A percentile compares a stretch with the other conserved stretches of the same genome.
These are phyloP conservation scores for Hortaea werneckii DNA, from an alignment of 2,329 filamentous ascomycete species.

Conservation along the genomic window DNA sequence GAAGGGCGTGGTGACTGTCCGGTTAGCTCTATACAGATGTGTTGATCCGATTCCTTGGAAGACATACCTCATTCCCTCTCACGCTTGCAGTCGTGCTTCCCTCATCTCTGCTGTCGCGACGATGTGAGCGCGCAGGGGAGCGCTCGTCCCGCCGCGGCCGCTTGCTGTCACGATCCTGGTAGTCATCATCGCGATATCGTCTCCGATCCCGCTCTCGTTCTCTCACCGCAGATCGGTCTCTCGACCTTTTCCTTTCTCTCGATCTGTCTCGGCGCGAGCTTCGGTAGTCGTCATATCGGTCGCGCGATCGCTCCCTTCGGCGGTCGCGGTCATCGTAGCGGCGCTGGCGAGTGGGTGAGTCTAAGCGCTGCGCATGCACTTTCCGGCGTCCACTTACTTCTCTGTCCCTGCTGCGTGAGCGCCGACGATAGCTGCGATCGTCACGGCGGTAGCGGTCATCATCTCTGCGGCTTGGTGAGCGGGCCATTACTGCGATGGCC, in stretches of 20 bases:
- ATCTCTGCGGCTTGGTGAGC: slow-evolving; percentile 14
- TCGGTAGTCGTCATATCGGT: slow-evolving; percentile 5
- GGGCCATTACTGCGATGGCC: slow-evolving; percentile 8
- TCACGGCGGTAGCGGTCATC: slow-evolving; percentile 7
- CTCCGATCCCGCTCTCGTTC: slow-evolving; percentile 9
- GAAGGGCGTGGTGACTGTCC: slow-evolving; percentile 12
- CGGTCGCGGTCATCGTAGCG: slow-evolving; percentile 8
- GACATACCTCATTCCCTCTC: slow-evolving; percentile 48
- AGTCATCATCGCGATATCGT: slow-evolving; percentile 10
- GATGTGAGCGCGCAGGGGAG: slow-evolving; percentile 12
- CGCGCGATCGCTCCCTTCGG: slow-evolving; percentile 7
- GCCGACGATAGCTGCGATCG: slow-evolving; percentile 4
- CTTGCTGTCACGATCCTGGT: slow-evolving; percentile 14
- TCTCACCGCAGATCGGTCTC: slow-evolving; percentile 14
- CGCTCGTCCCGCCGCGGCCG: slow-evolving; percentile 9
- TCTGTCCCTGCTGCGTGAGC: slow-evolving; percentile 4
- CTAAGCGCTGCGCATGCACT: neutral
- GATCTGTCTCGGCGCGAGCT: slow-evolving; percentile 5
- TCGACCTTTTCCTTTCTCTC: slow-evolving; percentile 10
- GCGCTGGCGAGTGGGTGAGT: slow-evolving; percentile 4
- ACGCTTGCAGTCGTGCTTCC: slow-evolving; percentile 42
- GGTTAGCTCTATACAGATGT: slow-evolving; percentile 6
- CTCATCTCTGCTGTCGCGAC: slow-evolving; percentile 50
- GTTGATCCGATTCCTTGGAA: neutral
- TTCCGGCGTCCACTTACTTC: slow-evolving; percentile 4